Evolutionary conservation across 2,329 filamentous ascomycete genomes (phyloP).

Genomic region (Xylariaceae sp.): DNA sequence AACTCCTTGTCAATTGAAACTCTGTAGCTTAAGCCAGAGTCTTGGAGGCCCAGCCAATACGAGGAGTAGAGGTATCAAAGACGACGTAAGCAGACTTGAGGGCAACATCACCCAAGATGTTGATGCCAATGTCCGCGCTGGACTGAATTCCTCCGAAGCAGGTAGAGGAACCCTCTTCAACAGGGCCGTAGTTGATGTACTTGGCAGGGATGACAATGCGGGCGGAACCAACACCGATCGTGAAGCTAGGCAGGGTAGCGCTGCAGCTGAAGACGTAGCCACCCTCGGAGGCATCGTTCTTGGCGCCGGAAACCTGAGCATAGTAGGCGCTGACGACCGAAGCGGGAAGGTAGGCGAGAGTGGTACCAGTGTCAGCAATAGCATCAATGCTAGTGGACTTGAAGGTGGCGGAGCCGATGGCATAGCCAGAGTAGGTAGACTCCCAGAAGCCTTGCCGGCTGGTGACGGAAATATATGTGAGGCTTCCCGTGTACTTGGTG

Average conservation of each 20-base stretch:
- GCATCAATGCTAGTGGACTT: constrained; percentile 30
- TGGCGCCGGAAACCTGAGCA: constrained; percentile 40
- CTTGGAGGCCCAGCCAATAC: constrained; percentile 43
- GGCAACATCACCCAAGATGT: constrained; percentile 64
- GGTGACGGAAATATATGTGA: constrained; percentile 29
- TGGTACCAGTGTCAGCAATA: constrained; percentile 59
- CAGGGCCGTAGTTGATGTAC: constrained; percentile 47
- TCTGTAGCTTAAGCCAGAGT: constrained; percentile 1
- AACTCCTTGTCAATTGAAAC: too few relatives aligned
- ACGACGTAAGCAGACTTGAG: constrained; percentile 63
- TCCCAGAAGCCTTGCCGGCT: constrained; percentile 31
- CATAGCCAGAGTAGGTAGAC: constrained; percentile 27
- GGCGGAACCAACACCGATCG: constrained; percentile 45
- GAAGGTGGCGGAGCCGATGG: constrained; percentile 23
- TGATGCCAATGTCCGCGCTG: constrained; percentile 36
- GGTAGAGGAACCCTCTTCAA: constrained; percentile 37
- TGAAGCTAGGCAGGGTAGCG: constrained; percentile 44
- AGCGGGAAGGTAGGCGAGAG: constrained; percentile 44
- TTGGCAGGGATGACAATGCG: constrained; percentile 47
- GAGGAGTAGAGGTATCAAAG: constrained; percentile 45
- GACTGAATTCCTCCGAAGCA: constrained; percentile 67
- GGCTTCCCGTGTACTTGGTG: constrained; percentile 23
- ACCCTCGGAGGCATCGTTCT: constrained; percentile 34
- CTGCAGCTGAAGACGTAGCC: constrained; percentile 52
- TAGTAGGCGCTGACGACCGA: constrained; percentile 50